Evolutionary conservation across 179 eudicot genomes (phyloP).

Genomic region (Gypsophila paniculata): DNA sequence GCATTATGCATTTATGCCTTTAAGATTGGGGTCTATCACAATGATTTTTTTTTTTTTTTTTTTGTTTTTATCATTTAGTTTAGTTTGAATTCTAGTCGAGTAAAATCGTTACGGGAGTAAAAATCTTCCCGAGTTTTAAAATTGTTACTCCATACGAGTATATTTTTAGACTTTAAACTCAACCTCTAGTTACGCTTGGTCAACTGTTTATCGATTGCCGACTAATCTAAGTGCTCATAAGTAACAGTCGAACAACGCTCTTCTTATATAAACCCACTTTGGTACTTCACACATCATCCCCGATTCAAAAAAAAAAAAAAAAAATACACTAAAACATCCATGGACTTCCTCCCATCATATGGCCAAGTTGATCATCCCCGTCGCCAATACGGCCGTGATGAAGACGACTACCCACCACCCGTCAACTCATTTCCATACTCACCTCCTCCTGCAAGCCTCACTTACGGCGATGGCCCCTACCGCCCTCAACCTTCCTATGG

Average conservation of each 20-base stretch:
- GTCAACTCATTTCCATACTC: not conserved
- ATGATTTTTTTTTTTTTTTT: not conserved
- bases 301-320: not conserved
- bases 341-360: constrained; percentile 14
- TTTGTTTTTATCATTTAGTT: no score
- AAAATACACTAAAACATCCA: not conserved
- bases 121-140: no score
- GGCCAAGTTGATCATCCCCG: constrained; percentile 12
- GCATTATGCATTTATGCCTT: not conserved
- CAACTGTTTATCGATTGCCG: no score
- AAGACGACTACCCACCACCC: constrained; percentile 8
- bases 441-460: not conserved
- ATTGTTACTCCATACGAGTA: no score
- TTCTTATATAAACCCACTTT: not conserved
- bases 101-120: no score
- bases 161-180: no score
- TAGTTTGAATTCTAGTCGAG: no score
- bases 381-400: constrained; percentile 1
- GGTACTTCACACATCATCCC: not conserved
- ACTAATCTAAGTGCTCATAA: no score
- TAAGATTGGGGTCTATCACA: no score
- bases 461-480: constrained; percentile 8
- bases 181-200: no score
- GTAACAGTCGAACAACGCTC: no score
- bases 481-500: constrained; percentile 4